phyloP scores from a whole-genome alignment of 345 rosid species.

The Rhodamnia argentea region DNA sequence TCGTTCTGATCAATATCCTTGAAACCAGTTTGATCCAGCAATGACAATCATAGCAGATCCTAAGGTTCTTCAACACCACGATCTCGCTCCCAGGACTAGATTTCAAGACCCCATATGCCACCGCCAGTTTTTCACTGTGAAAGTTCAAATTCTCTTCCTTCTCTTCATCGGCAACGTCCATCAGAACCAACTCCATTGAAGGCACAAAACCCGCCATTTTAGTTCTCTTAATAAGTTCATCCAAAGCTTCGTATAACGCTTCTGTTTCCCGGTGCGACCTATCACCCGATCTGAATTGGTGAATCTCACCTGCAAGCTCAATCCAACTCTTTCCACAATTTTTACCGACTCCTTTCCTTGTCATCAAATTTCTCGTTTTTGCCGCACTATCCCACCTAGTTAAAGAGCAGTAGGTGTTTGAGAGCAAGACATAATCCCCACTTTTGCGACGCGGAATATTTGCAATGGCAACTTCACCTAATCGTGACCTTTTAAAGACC shows the following conservation, averaged over 20 bases:
- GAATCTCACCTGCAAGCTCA: constrained; percentile 52
- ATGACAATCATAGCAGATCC: constrained; percentile 80
- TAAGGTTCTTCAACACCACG: constrained; percentile 60
- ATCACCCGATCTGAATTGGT: constrained; percentile 65
- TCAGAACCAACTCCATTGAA: constrained; percentile 56
- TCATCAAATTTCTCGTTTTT: constrained; percentile 56
- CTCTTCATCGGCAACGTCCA: constrained; percentile 87
- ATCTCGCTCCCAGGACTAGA: constrained; percentile 57
- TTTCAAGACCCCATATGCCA: constrained; percentile 72
- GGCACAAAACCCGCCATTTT: constrained; percentile 59
- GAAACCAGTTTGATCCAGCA: constrained; percentile 65
- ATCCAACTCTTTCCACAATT: constrained; percentile 72
- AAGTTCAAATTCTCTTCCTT: constrained; percentile 57
- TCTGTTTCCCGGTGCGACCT: constrained; percentile 54
- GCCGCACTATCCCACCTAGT: constrained; percentile 61
- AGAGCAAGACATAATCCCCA: constrained; percentile 71
- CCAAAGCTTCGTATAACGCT: constrained; percentile 44
- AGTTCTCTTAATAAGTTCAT: constrained; percentile 26
- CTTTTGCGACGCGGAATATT: constrained; percentile 42
- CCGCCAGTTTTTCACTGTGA: constrained; percentile 78
- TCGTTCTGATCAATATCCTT: constrained; percentile 41
- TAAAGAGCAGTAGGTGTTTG: constrained; percentile 62
- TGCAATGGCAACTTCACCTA: constrained; percentile 57
- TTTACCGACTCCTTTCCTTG: constrained; percentile 47
- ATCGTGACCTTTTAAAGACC: constrained; percentile 28